Evolutionary conservation across 129 eudicot species (phyloP), one percentile per base, ranked within the genome.

Genomic region (Oenanthe sinensis): DNA sequence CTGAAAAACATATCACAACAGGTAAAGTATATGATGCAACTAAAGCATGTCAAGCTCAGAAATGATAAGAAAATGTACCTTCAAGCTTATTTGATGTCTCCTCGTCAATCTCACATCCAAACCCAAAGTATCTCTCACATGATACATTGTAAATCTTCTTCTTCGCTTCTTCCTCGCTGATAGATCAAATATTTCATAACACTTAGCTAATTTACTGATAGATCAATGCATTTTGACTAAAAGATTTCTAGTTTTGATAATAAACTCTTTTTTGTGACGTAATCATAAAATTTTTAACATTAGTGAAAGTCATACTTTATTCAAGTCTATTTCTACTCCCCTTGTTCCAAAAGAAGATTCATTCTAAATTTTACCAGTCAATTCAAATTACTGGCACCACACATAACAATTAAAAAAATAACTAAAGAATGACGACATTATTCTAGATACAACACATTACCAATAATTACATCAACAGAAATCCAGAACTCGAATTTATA

Each of bases 61-160:
- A 16, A 39, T 33, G 2, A 7, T 26, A 33, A 50, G 4, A 12
- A 69, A 24, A 45, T 62, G 8, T 45, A 78, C 99, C 96, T 92
- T 92, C 97, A 47, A 96, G 91, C 83, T 96, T 92, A 79, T 96
- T 92, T 2, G 99, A 89, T 26, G 97, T 90, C 82, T 92, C 99
- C 84, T 96, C 99, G 62, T 96, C 97, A 81, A 96, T 88, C 85
- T 92, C 96, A 49, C 97, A 96, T 5, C 99, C 97, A 85, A 96
- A 96, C 22, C 99, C 99, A 71, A 96, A 90, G 86, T 96, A 96
- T 77, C 97, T 88, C 86, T 92, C 97, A 78, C 97, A 95, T 7
- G 99, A 96, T 14, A 92, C 99, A 81, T 96, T 96, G 85, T 96
- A 96, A 55, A 96, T 96, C 90, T 96, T 96, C 87, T 83, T 86